A percentile compares a stretch with the other conserved stretches of the same genome.
Conservation (phyloP, 169 alveolate species). For the Amoebophrya sp. region DNA sequence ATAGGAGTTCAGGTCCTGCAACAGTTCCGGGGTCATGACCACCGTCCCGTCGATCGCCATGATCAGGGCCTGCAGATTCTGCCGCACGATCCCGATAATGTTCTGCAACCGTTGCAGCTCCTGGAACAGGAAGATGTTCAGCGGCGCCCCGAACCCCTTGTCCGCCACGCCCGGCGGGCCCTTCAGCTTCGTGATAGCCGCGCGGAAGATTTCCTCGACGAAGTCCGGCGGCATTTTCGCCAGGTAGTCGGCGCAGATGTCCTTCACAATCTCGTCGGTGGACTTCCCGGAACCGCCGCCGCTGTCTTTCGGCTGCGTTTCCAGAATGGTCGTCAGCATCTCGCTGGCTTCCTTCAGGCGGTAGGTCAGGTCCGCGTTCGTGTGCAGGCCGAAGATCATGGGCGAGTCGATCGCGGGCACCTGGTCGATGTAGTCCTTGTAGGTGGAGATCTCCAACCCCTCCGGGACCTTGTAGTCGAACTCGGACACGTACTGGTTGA, state of each 20-base stretch:
- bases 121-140: constrained; percentile 85
- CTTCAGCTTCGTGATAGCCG: constrained; percentile 64
- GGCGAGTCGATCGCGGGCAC: constrained; percentile 87
- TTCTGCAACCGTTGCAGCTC: constrained; percentile 85
- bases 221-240: constrained; percentile 80
- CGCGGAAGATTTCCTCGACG: constrained; percentile 71
- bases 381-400: constrained; percentile 80
- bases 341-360: constrained; percentile 81
- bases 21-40: constrained; percentile 88
- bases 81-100: constrained; percentile 78
- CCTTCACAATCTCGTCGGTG: constrained; percentile 85
- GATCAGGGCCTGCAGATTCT: constrained; percentile 71
- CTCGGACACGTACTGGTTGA: constrained; percentile 43
- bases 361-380: constrained; percentile 88
- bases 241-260: constrained; percentile 73
- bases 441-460: constrained; percentile 72
- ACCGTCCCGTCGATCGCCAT: constrained; percentile 87
- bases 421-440: constrained; percentile 67
- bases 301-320: constrained; percentile 89
- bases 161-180: constrained; percentile 73
- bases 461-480: constrained; percentile 76
- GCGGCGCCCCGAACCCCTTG: constrained; percentile 80
- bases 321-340: constrained; percentile 79
- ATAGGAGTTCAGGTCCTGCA: constrained; percentile 74
- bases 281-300: constrained; percentile 86